phyloP scores from a whole-genome alignment of 441 rosid species.

The Populus tomentosa region DNA sequence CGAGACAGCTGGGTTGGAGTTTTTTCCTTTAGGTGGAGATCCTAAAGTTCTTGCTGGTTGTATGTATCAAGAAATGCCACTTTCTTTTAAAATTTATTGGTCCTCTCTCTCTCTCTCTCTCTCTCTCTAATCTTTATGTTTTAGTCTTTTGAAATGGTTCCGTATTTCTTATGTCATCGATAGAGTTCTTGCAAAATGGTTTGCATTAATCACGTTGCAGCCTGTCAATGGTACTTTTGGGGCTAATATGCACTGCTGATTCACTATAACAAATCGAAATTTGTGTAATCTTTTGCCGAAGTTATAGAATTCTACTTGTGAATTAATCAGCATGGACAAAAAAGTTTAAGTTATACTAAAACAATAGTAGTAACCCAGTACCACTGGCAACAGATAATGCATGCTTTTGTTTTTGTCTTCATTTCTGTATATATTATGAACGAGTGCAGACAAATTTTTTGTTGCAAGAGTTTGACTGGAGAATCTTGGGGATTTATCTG shows the following conservation, averaged over 20 bases:
- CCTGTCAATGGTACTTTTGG: background rate
- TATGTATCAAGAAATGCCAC: slow-evolving; percentile 36
- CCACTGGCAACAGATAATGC: background rate
- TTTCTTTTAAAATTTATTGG: background rate
- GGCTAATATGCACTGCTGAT: background rate
- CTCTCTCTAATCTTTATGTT: too few species aligned
- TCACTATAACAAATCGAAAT: background rate
- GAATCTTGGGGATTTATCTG: background rate
- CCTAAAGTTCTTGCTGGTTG: slow-evolving; percentile 98
- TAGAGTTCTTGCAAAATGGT: background rate
- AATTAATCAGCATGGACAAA: background rate
- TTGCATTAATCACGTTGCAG: background rate
- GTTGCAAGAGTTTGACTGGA: background rate
- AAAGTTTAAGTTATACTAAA: background rate
- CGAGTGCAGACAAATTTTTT: background rate
- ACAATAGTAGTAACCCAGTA: background rate
- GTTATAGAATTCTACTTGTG: background rate
- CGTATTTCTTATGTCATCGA: background rate
- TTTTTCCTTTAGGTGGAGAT: slow-evolving; percentile 94
- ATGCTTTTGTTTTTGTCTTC: background rate
- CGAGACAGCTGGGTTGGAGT: slow-evolving; percentile 95
- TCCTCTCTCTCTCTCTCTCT: too few species aligned
- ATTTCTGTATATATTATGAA: background rate
- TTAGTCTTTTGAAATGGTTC: background rate
- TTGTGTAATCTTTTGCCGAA: background rate